Percentiles rank a stretch among this genome's conserved stretches.
These are phyloP conservation scores for Diplocarpon rosae DNA, from an alignment of 2,329 filamentous ascomycete species.

Conservation along the genomic window DNA sequence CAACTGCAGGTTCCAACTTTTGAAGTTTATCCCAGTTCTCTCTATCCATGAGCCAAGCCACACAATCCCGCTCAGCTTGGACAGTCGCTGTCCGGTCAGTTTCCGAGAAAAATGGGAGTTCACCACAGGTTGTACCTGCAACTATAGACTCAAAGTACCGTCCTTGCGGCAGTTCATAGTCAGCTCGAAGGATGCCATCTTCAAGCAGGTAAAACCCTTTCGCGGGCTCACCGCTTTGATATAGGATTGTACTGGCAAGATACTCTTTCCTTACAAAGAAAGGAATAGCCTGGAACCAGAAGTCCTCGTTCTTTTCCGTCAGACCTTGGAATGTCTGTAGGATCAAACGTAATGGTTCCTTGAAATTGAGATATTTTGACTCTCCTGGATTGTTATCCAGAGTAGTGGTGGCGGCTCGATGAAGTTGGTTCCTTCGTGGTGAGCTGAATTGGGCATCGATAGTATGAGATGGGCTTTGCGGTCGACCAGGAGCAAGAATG, in stretches of 20 bases:
- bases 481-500: slow-evolving; percentile 18
- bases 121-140: slow-evolving; percentile 87
- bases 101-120: slow-evolving; percentile 91
- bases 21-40: slow-evolving; percentile 66
- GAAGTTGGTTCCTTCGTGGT: slow-evolving; percentile 67
- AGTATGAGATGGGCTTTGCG: slow-evolving; percentile 26
- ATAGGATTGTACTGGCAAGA: slow-evolving; percentile 60
- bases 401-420: slow-evolving; percentile 65
- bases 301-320: slow-evolving; percentile 79
- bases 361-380: slow-evolving; percentile 73
- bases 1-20: slow-evolving; percentile 61
- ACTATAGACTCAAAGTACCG: slow-evolving; percentile 84
- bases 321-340: slow-evolving; percentile 91
- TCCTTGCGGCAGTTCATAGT: slow-evolving; percentile 86
- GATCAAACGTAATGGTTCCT: slow-evolving; percentile 82
- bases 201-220: slow-evolving; percentile 87
- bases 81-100: slow-evolving; percentile 82
- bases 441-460: slow-evolving; percentile 57
- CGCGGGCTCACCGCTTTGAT: slow-evolving; percentile 63
- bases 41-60: slow-evolving; percentile 70
- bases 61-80: slow-evolving; percentile 67
- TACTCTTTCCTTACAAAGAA: slow-evolving; percentile 68
- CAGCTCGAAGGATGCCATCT: slow-evolving; percentile 75
- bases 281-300: slow-evolving; percentile 72
- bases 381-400: slow-evolving; percentile 51